Evolutionary conservation across 805 yeast species (phyloP), one percentile per base, ranked within the genome.

Genomic region (Barnettozyma botsteinii): DNA sequence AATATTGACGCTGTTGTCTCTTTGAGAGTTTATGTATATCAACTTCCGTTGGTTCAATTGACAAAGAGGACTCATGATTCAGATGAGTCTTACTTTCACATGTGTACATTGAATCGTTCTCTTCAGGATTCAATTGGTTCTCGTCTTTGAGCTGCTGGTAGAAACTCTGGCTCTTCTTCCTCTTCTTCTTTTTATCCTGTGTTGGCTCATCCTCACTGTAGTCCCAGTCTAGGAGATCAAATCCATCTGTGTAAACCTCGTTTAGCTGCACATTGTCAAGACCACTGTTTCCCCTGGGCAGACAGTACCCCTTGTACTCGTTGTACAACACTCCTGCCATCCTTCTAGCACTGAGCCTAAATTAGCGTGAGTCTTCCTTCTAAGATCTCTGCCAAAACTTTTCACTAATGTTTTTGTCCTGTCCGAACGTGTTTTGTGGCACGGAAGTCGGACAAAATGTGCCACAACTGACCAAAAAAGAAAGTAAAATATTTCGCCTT

Each of bases 191-290:
- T 32, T 33, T 32, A 21, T 10, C 21, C n/a, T 14, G 12, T 19
- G n/a, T n/a, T 10, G 28, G 13, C 9, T 30, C 31, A 6, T 45
- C 40, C 5, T 41, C 42, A 32, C 47, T 53, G 17, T 37, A 35
- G 9, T 48, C 49, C 71, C 73, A 68, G n/a, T 58, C 48, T 17
- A 72, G 54, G 29, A 51, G 61, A 41, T 70, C 74, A 47, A 72
- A 66, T 12, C 77, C 78, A 48, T 62, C 62, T 3, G 55, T 53
- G 12, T 38, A 12, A 6, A 42, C 31, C 11, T 31, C 42, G 3
- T 28, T 33, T 2, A 14, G 13, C 11, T 32, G 29, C 3, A 33
- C 35, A 9, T 21, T 30, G 4, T 30, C 36, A 2, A 30, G 13
- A 3, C 37, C 41, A 1, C 32, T 39, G 6, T 31, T 36, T 17